Conservation (phyloP, 179 eudicot species). For the Amaranthus tricolor region DNA sequence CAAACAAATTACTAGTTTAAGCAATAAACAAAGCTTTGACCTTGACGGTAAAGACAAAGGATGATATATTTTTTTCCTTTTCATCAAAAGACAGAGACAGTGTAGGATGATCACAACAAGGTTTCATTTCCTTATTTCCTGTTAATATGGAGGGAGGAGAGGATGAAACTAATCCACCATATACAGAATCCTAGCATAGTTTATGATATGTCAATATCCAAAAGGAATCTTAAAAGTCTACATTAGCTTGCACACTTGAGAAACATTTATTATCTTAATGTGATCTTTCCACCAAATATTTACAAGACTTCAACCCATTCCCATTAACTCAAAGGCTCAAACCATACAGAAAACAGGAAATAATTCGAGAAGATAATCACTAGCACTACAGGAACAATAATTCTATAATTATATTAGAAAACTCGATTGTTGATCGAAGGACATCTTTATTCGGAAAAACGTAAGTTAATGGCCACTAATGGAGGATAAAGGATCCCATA, state of each 20-base stretch:
- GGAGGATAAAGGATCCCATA: not conserved
- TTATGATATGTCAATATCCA: not conserved
- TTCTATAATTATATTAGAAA: too few relatives aligned
- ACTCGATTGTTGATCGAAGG: not conserved
- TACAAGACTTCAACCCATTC: not conserved
- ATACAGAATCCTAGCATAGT: not conserved
- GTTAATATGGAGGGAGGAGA: not conserved
- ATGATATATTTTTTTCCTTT: not conserved
- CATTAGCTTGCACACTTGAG: not conserved
- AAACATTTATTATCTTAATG: not conserved
- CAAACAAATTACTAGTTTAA: not conserved
- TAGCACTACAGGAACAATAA: not conserved
- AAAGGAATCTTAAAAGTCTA: not conserved
- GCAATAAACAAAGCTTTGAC: not conserved
- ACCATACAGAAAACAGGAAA: not conserved
- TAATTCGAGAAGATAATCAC: not conserved
- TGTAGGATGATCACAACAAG: not conserved
- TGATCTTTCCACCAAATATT: not conserved
- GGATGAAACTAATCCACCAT: not conserved
- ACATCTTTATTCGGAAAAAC: not conserved
- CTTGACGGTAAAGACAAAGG: not conserved
- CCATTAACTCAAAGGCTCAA: not conserved
- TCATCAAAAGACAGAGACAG: not conserved
- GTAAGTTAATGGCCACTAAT: not conserved
- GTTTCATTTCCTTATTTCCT: not conserved